phyloP scores from a whole-genome alignment of 306 rosid genomes.

The Erythrophleum fordii region DNA sequence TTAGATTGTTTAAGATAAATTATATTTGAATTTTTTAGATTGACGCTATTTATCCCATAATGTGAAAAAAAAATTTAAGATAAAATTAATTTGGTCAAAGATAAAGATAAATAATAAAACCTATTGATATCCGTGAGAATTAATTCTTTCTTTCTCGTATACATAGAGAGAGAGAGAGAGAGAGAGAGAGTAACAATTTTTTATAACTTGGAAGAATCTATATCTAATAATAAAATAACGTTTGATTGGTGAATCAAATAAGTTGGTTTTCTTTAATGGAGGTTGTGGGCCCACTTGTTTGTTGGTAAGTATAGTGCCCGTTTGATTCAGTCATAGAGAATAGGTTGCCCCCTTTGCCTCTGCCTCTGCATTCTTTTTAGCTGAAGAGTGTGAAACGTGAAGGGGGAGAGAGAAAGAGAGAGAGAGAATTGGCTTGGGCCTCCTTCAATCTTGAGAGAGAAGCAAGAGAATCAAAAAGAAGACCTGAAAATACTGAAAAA shows the following conservation, averaged over 20 bases:
- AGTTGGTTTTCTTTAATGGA: neutral
- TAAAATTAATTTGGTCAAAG: too few relatives aligned
- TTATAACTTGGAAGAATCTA: neutral
- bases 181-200: neutral
- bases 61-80: too few relatives aligned
- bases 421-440: neutral
- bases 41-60: too few relatives aligned
- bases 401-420: neutral
- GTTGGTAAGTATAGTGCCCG: neutral
- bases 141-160: neutral
- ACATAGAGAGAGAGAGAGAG: too few relatives aligned
- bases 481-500: neutral
- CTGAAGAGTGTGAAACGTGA: neutral
- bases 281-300: neutral
- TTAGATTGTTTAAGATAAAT: too few relatives aligned
- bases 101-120: too few relatives aligned
- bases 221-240: neutral
- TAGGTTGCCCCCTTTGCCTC: neutral
- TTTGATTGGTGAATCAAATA: neutral
- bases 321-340: conserved; percentile 17
- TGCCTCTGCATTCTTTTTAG: neutral
- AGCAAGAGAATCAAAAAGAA: neutral
- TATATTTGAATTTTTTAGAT: too few relatives aligned
- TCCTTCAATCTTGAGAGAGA: neutral
- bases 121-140: neutral